phyloP scores from a whole-genome alignment of 2,329 filamentous ascomycete genomes.

The Penicillium sp. region DNA sequence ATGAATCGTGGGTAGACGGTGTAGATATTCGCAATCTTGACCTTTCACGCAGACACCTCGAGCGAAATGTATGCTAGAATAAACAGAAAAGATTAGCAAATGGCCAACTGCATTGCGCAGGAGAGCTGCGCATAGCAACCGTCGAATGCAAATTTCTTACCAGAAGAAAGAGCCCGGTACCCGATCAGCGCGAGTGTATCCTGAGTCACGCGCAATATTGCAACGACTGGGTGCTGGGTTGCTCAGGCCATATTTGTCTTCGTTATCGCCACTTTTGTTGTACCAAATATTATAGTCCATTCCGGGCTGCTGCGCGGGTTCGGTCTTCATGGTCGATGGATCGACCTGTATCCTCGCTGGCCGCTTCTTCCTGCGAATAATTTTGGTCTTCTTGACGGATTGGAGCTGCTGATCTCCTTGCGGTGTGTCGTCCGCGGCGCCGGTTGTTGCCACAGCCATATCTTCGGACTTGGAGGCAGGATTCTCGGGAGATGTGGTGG shows the following conservation, averaged over 20 bases:
- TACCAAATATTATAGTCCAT: conserved; percentile 99
- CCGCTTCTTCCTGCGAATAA: conserved; percentile 84
- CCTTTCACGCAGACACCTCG: conserved; percentile 62
- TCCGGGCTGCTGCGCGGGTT: conserved; percentile 87
- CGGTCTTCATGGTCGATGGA: conserved; percentile 74
- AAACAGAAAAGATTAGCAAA: not conserved
- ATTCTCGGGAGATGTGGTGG: conserved; percentile 46
- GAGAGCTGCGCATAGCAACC: conserved; percentile 39
- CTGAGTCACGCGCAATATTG: conserved; percentile 75
- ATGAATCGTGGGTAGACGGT: conserved; percentile 79
- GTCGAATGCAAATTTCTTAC: not conserved
- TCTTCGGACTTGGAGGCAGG: conserved; percentile 16
- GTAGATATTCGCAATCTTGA: conserved; percentile 89
- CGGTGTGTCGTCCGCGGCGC: conserved; percentile 33
- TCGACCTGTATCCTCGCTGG: conserved; percentile 92
- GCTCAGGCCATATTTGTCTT: conserved; percentile 85
- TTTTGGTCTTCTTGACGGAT: conserved; percentile 68
- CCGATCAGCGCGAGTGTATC: conserved; percentile 75
- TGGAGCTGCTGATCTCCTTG: conserved; percentile 19
- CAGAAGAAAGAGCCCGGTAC: conserved; percentile 86
- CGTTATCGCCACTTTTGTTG: conserved; percentile 97
- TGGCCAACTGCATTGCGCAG: conserved; percentile 70
- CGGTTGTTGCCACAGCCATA: conserved; percentile 18
- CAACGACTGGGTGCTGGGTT: conserved; percentile 80
- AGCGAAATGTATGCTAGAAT: conserved; percentile 14